Evolutionary conservation across 75 land plant species (phyloP), one percentile per base, ranked within the genome.

Genomic region (Sequoia sempervirens): DNA sequence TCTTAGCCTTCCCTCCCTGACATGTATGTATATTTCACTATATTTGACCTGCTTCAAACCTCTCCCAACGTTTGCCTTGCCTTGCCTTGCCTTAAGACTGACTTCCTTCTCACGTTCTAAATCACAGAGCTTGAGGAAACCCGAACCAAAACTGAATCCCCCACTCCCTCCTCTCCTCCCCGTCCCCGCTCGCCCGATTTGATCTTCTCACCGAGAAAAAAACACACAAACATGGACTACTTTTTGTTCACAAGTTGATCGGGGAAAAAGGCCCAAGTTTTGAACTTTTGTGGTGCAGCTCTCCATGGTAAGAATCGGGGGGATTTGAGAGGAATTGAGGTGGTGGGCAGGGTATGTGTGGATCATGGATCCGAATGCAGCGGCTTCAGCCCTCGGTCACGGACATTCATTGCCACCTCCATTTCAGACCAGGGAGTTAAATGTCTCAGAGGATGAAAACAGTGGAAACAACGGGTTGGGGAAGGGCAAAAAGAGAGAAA

Each of bases 381-480:
- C 79, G 3, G 30, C 72, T 26, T 56, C 61, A 56, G 61, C 61
- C 61, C 61, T 56, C 4, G 66, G 66, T 61, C 66, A 61, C 23
- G 45, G 26, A 8, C 80, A 78, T 78, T 78, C 80, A 1, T 23
- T 78, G 13, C 80, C 80, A 78, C 80, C 46, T 78, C 80, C 80
- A 4, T 78, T 78, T 3, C 80, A 78, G 32, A 78, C 50, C 2
- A 23, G 80, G 30, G 80, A 78, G 32, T 26, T 76, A n/a, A 46
- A 76, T 26, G n/a, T 81, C 17, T 88, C 89, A 9, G 89, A 88
- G 36, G 89, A 88, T 43, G 85, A 88, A 43, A 85, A 86, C 47
- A 88, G 89, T 45, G 88, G 89, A 17, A 83, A 85, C 52, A 88
- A 89, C 66, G 86, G 82, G 2, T 45, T n/a, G 4, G 85, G 85